Percentiles rank a stretch among this genome's conserved stretches.
These are phyloP conservation scores for Starmera dryadoides DNA, from an alignment of 805 yeast genomes.

Conservation along the genomic window DNA sequence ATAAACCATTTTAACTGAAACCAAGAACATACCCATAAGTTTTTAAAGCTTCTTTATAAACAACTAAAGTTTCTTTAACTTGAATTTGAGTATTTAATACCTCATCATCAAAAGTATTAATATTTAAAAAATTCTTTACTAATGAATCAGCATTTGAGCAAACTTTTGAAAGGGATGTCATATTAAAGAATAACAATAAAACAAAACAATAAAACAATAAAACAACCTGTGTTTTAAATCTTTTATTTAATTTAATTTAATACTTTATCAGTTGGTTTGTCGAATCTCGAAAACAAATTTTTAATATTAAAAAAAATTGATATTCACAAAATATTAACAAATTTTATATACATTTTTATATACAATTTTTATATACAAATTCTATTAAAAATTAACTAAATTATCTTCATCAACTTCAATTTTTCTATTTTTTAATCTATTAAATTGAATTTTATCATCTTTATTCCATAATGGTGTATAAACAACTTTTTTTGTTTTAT, in stretches of 20 bases:
- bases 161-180: not conserved
- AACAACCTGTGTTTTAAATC: too few species aligned
- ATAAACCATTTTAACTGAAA: not conserved
- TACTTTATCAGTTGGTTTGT: too few species aligned
- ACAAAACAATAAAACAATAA: too few species aligned
- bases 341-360: too few species aligned
- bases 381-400: too few species aligned
- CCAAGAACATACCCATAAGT: not conserved
- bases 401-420: too few species aligned
- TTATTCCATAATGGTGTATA: slow-evolving; percentile 1
- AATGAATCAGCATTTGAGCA: not conserved
- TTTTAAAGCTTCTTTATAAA: not conserved
- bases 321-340: too few species aligned
- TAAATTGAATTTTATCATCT: slow-evolving; percentile 4
- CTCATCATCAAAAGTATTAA: not conserved
- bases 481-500: not conserved
- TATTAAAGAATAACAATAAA: too few species aligned
- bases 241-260: too few species aligned
- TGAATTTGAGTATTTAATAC: not conserved
- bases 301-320: too few species aligned
- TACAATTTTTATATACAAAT: not conserved
- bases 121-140: not conserved
- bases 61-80: not conserved
- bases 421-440: too few species aligned
- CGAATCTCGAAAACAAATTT: too few species aligned